These are phyloP conservation scores for Cercospora nicotianae DNA, from an alignment of 2,329 filamentous ascomycete genomes.

Conservation along the genomic window DNA sequence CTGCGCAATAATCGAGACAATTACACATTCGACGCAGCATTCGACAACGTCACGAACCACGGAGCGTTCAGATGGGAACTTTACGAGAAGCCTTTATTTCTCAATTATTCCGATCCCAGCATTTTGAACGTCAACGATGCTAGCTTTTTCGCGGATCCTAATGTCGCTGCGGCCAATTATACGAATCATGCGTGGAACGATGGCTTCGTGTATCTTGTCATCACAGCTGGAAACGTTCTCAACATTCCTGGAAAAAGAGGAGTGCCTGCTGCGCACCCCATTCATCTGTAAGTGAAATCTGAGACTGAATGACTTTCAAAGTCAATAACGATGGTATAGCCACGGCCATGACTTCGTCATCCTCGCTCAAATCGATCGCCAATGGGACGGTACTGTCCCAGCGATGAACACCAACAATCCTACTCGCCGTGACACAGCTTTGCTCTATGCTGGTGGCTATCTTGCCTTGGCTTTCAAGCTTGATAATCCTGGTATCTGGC, in stretches of 20 bases:
- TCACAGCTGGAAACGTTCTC: slow-evolving; percentile 27
- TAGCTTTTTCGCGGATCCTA: slow-evolving; percentile 14
- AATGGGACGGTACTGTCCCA: slow-evolving; percentile 32
- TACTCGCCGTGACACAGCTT: slow-evolving; percentile 49
- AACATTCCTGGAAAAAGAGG: slow-evolving; percentile 14
- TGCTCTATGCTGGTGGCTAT: slow-evolving; percentile 48
- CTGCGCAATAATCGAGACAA: slow-evolving; percentile 20
- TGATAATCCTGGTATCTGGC: slow-evolving; percentile 53
- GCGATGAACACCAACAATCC: slow-evolving; percentile 45
- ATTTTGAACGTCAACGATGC: slow-evolving; percentile 33
- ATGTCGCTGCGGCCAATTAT: slow-evolving; percentile 19
- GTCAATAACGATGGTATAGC: background rate
- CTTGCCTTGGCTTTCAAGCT: slow-evolving; percentile 52
- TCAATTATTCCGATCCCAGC: slow-evolving; percentile 32
- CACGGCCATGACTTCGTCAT: slow-evolving; percentile 49
- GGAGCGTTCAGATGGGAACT: slow-evolving; percentile 33
- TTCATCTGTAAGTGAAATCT: slow-evolving; percentile 27
- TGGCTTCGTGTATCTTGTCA: slow-evolving; percentile 36
- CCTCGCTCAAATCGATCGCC: slow-evolving; percentile 26
- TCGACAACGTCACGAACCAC: slow-evolving; percentile 17
- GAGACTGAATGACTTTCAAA: background rate
- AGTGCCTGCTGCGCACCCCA: slow-evolving; percentile 33
- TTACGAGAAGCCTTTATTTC: slow-evolving; percentile 31
- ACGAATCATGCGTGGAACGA: slow-evolving; percentile 24
- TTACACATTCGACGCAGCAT: slow-evolving; percentile 31